Percentiles rank a stretch among this genome's conserved stretches.
These are phyloP conservation scores for Purpureocillium lavendulum DNA, from an alignment of 2,329 filamentous ascomycete genomes.

Conservation along the genomic window DNA sequence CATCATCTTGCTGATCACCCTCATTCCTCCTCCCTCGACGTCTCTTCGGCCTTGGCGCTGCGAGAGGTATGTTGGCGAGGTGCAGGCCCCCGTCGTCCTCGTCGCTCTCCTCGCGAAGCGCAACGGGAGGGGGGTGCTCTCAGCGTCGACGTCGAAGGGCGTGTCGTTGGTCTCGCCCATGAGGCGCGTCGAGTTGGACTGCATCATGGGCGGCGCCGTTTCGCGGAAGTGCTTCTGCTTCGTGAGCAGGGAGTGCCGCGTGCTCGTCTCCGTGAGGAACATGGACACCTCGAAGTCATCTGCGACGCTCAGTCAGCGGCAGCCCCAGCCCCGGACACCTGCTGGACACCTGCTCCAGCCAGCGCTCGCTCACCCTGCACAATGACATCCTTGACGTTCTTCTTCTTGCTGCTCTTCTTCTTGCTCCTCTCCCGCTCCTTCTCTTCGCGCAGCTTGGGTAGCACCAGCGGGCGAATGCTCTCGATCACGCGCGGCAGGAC, in stretches of 20 bases:
- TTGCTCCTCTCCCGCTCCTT: conserved; percentile 50
- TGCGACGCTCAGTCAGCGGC: conserved; percentile 26
- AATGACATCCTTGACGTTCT: conserved; percentile 81
- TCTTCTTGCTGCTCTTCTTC: conserved; percentile 63
- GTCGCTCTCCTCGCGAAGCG: conserved; percentile 43
- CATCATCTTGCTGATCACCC: conserved; percentile 14
- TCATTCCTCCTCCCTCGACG: conserved; percentile 10
- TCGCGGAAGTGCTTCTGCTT: conserved; percentile 74
- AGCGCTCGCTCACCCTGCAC: conserved; percentile 51
- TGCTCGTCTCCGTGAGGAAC: conserved; percentile 80
- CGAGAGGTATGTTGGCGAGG: conserved; percentile 25
- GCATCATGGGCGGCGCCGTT: conserved; percentile 41
- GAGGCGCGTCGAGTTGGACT: conserved; percentile 55
- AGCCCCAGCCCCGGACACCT: not conserved
- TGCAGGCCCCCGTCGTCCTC: conserved; percentile 17
- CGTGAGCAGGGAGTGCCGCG: conserved; percentile 75
- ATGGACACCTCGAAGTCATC: conserved; percentile 95
- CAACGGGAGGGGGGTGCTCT: conserved; percentile 20
- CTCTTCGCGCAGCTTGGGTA: conserved; percentile 88
- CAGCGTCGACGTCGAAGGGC: conserved; percentile 43
- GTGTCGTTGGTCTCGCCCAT: conserved; percentile 46
- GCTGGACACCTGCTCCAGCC: not conserved
- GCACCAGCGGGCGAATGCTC: conserved; percentile 73
- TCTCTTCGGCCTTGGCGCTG: conserved; percentile 18
- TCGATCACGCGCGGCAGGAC: conserved; percentile 77